A percentile compares a stretch with the other conserved stretches of the same genome.
These are phyloP conservation scores for Podaxis mareebaensis DNA, from an alignment of 768 basidiomycete genomes.

Conservation along the genomic window DNA sequence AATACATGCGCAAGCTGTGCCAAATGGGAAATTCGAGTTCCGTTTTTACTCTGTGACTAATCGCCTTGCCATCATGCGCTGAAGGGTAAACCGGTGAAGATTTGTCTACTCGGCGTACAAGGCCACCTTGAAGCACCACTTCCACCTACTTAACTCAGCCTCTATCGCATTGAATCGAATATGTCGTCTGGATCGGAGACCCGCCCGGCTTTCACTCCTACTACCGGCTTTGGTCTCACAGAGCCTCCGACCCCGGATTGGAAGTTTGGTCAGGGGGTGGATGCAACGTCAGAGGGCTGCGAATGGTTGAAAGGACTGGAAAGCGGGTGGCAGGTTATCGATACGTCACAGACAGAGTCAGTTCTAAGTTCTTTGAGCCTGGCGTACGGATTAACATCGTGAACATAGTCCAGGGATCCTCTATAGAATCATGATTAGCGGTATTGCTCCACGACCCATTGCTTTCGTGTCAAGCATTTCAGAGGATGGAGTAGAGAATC, in stretches of 20 bases:
- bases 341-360: conserved; percentile 32
- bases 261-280: conserved; percentile 36
- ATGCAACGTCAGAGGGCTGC: conserved; percentile 34
- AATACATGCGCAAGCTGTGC: neutral
- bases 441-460: conserved; percentile 65
- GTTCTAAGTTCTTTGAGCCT: neutral
- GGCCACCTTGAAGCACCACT: neutral
- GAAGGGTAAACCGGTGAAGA: neutral
- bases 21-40: neutral
- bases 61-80: neutral
- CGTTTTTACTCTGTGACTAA: neutral
- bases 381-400: neutral
- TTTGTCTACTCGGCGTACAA: neutral
- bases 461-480: conserved; percentile 69
- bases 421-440: conserved; percentile 52
- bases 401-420: conserved; percentile 22
- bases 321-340: conserved; percentile 38
- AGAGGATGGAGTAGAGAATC: conserved; percentile 50
- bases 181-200: conserved; percentile 7
- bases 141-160: neutral
- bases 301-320: conserved; percentile 47
- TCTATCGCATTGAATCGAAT: neutral
- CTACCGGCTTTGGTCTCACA: conserved; percentile 29
- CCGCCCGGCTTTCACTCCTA: conserved; percentile 23
- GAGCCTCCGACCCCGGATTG: conserved; percentile 40